These are phyloP conservation scores for Cyberlindnera japonica DNA, from an alignment of 805 yeast genomes.

Conservation along the genomic window DNA sequence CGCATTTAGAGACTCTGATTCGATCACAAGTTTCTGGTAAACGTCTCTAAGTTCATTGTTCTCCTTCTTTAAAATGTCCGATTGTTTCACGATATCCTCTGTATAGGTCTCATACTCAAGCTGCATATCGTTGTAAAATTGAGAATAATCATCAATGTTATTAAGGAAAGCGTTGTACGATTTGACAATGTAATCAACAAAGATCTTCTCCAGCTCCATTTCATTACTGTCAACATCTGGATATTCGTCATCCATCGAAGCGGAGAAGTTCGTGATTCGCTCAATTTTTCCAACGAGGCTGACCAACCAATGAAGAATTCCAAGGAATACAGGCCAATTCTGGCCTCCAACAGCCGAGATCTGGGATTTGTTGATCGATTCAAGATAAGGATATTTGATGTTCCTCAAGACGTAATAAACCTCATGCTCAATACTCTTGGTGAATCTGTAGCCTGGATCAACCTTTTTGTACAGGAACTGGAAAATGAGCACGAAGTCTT, in stretches of 20 bases:
- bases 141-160: slow-evolving; percentile 58
- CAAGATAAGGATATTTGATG: slow-evolving; percentile 76
- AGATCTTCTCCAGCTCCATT: slow-evolving; percentile 39
- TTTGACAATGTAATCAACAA: slow-evolving; percentile 57
- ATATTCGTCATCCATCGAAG: slow-evolving; percentile 25
- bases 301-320: slow-evolving; percentile 80
- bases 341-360: slow-evolving; percentile 90
- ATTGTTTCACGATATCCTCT: slow-evolving; percentile 45
- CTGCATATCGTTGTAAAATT: slow-evolving; percentile 52
- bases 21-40: slow-evolving; percentile 39
- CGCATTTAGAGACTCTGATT: slow-evolving; percentile 44
- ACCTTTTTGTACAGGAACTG: slow-evolving; percentile 73
- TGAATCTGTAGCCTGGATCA: slow-evolving; percentile 75
- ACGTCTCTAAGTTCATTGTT: slow-evolving; percentile 38
- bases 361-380: slow-evolving; percentile 76
- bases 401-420: slow-evolving; percentile 62
- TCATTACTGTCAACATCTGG: slow-evolving; percentile 31
- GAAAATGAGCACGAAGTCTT: slow-evolving; percentile 74
- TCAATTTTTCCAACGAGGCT: slow-evolving; percentile 48
- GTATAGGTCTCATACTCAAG: slow-evolving; percentile 50
- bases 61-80: slow-evolving; percentile 37
- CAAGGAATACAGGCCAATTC: slow-evolving; percentile 80
- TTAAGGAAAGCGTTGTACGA: slow-evolving; percentile 66
- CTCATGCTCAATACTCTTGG: slow-evolving; percentile 69
- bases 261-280: slow-evolving; percentile 28